Base-by-base conservation (phyloP, 176 grass and related monocot species). In the Zea luxurians region DNA sequence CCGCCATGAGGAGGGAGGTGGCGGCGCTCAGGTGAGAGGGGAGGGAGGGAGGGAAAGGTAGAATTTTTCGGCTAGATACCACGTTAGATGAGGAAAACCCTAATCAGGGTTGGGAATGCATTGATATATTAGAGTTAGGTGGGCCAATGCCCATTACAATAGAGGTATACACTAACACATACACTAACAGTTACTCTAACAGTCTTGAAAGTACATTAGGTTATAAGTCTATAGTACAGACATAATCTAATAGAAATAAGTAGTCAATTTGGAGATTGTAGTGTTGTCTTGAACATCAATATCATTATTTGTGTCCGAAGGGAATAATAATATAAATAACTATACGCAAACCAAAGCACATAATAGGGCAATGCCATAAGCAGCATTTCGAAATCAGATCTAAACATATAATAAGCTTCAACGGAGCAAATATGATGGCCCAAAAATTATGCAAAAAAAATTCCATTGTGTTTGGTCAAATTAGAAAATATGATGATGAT, bases 291-390 rank as follows among this genome's bases (percentile, higher is more conserved):
- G 15, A 66, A 66, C 64, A 66, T 43, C 37, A 42, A 13, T 53
- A 16, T 53, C 49, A 66, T 7, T 65, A n/a, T 66, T 0, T 66
- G 37, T 66, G 64, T 42, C 64, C 3, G 15, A 40, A 66, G 64
- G 64, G 7, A 66, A 3, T 17, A 76, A 18, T 61, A 48, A 61
- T 47, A 68, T 12, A 68, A 76, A 76, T 21, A 75, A 41, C 37
- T 41, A 45, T 77, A 58, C 8, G 42, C n/a, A 68, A 59, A 61
- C 62, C 18, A 50, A 75, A 68, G 34, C 16, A 37, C 35, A 61
- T 12, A 44, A 78, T 18, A 72, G 46, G 46, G 58, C 10, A 72
- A 76, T 78, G 15, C 57, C 77, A 61, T 61, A 13, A 61, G 77
- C 49, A 17, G 53, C 70, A 80, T 13, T 74, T 34, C 65, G 48